These are phyloP conservation scores for Leccinum incarnatum DNA, from an alignment of 768 basidiomycete genomes.

Conservation along the genomic window DNA sequence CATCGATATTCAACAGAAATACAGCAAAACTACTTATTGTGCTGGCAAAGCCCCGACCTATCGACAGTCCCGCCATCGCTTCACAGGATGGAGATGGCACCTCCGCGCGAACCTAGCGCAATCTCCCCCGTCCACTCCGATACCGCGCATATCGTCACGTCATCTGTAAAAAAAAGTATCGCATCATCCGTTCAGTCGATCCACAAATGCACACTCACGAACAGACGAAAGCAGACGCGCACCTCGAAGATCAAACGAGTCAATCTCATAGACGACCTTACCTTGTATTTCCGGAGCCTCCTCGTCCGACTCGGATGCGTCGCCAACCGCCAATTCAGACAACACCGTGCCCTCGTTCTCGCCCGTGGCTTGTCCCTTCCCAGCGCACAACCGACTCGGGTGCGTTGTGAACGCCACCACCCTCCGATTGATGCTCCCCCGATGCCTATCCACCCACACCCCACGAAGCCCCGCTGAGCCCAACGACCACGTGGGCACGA, in stretches of 20 bases:
- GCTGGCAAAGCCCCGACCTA: background rate
- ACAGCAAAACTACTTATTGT: background rate
- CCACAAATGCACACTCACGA: background rate
- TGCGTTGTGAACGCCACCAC: constrained; percentile 25
- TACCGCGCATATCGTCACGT: constrained; percentile 45
- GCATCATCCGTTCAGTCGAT: background rate
- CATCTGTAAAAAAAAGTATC: constrained; percentile 28
- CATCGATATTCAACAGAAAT: background rate
- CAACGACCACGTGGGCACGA: constrained; percentile 17
- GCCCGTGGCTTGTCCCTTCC: background rate
- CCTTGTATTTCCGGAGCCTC: constrained; percentile 10
- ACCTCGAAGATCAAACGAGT: constrained; percentile 33
- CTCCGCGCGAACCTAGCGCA: constrained; percentile 40
- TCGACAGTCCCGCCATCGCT: background rate
- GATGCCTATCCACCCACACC: constrained; percentile 22
- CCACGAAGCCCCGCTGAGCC: constrained; percentile 24
- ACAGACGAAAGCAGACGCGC: background rate
- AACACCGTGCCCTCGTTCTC: background rate
- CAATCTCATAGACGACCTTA: constrained; percentile 13
- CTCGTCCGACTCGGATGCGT: background rate
- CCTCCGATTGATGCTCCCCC: constrained; percentile 15
- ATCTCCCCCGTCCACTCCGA: constrained; percentile 45
- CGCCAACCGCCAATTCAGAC: background rate
- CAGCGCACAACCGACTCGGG: constrained; percentile 4
- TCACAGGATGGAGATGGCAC: constrained; percentile 18